These are phyloP conservation scores for Strobilomyces echinocephalus DNA, from an alignment of 768 basidiomycete species.

Conservation along the genomic window DNA sequence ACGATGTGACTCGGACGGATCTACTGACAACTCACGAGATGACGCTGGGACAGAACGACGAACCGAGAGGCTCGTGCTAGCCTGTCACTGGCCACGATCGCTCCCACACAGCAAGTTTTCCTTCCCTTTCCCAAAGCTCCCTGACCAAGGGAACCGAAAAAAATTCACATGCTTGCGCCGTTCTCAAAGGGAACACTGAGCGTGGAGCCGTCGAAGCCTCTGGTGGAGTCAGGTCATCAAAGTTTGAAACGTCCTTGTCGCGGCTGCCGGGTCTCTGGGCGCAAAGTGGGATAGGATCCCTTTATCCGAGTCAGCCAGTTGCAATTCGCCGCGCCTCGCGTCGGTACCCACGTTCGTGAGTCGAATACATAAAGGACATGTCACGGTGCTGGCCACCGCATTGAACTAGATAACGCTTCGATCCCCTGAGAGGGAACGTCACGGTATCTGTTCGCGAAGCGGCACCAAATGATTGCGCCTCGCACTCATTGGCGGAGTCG, in stretches of 20 bases:
- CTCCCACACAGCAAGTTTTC: not conserved
- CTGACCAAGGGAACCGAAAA: not conserved
- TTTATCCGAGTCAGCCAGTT: not conserved
- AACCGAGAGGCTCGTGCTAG: not conserved
- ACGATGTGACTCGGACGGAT: conserved; percentile 17
- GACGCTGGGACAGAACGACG: not conserved
- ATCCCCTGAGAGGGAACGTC: not conserved
- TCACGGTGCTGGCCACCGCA: not conserved
- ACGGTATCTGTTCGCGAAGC: conserved; percentile 14
- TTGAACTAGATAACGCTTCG: conserved; percentile 17
- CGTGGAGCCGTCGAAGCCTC: not conserved
- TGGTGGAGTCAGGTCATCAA: not conserved
- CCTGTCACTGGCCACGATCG: not conserved
- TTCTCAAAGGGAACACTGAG: not conserved
- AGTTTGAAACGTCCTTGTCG: not conserved
- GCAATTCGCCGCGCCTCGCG: conserved; percentile 4
- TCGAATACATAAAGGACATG: not conserved
- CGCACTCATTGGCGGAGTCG: conserved; percentile 16
- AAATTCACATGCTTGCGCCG: not conserved
- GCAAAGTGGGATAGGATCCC: not conserved
- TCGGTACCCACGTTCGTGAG: not conserved
- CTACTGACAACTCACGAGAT: not conserved
- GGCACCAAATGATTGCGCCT: conserved; percentile 12
- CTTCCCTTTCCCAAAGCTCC: not conserved
- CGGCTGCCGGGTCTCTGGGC: not conserved